Evolutionary conservation across 2,329 filamentous ascomycete species (phyloP), one percentile per base, ranked within the genome.

Genomic region (Apiospora aurea): DNA sequence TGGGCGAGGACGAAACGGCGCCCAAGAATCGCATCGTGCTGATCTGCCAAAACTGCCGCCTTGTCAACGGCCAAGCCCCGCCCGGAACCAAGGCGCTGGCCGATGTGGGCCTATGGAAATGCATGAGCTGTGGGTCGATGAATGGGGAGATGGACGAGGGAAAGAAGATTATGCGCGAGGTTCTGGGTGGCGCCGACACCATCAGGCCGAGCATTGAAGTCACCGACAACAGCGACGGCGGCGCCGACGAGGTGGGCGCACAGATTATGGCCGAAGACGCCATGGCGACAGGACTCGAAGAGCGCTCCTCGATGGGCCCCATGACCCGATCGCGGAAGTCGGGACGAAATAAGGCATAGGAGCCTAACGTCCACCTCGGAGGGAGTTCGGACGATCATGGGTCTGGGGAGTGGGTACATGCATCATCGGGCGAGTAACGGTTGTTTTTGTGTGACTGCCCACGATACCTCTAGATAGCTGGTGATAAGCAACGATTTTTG

Each of bases 21-120:
- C 90, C 96, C 2, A 97, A 95, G 84, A 98, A 98, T 81, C 91
- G 96, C 24, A 90, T 97, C 72, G 96, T 91, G 10, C 86, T 99
- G 75, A 94, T 99, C 71, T 99, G 96, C 83, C 82, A 86, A 44
- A 86, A 88, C 51, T 99, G 96, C 81, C 88, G 94, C 43, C 88
- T 98, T 1, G 95, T 99, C 67, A 99, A 99, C 80, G 96, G 97
- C 0, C 96, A 98, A 80, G 96, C 96, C 4, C 95, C 96, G 1
- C 96, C 96, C 0, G 96, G 96, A 0, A 92, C 93, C 0, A 92
- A 90, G 76, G 89, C 87, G 0, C 83, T 96, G 1, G 90, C 93
- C 51, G 95, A 98, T 69, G 79, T 99, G 0, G 96, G 96, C 1
- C 87, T 87, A 73, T 99, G 96, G 96, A 91, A 92, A 73, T 99